A percentile compares a stretch with the other conserved stretches of the same genome.
Evolutionary conservation across 108 stramenopile species (phyloP).

Genomic region (Discostella pseudostelligera): DNA sequence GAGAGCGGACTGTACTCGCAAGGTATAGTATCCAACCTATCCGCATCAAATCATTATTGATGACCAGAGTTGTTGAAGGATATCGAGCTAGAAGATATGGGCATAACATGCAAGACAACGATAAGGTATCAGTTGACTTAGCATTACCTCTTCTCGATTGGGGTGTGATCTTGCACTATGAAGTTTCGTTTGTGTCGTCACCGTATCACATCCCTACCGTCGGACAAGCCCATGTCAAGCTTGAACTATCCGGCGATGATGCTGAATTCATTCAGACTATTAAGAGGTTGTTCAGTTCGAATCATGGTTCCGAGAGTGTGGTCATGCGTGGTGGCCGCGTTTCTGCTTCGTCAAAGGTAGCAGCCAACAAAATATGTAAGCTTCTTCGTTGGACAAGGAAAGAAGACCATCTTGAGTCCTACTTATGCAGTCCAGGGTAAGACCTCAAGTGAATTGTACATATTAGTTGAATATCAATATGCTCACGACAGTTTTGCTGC

Average conservation of each 20-base stretch:
- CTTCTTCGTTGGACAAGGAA: slow-evolving; percentile 61
- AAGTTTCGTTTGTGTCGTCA: slow-evolving; percentile 72
- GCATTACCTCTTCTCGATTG: slow-evolving; percentile 52
- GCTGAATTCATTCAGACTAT: slow-evolving; percentile 58
- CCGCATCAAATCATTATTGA: slow-evolving; percentile 65
- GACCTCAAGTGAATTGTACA: too few species aligned
- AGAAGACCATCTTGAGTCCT: slow-evolving; percentile 69
- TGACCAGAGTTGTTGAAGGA: slow-evolving; percentile 74
- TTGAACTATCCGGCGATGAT: slow-evolving; percentile 70
- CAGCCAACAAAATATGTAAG: slow-evolving; percentile 57
- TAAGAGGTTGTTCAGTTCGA: slow-evolving; percentile 63
- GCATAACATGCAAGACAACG: slow-evolving; percentile 60
- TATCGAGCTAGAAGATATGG: slow-evolving; percentile 72
- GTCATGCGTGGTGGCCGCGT: slow-evolving; percentile 31
- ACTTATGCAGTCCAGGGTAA: slow-evolving; percentile 58
- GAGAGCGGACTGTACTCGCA: slow-evolving; percentile 54
- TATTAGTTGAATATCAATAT: too few species aligned
- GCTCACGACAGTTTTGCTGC: too few species aligned
- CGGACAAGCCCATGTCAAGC: slow-evolving; percentile 75
- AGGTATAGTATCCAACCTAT: slow-evolving; percentile 71
- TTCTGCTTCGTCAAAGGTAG: slow-evolving; percentile 45
- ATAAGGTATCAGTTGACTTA: slow-evolving; percentile 75
- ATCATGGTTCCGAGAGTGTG: slow-evolving; percentile 25
- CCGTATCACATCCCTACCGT: slow-evolving; percentile 54
- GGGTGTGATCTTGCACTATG: slow-evolving; percentile 68